Evolutionary conservation across 208 protist species (phyloP).

Genomic region (Trypanosoma lewisi): DNA sequence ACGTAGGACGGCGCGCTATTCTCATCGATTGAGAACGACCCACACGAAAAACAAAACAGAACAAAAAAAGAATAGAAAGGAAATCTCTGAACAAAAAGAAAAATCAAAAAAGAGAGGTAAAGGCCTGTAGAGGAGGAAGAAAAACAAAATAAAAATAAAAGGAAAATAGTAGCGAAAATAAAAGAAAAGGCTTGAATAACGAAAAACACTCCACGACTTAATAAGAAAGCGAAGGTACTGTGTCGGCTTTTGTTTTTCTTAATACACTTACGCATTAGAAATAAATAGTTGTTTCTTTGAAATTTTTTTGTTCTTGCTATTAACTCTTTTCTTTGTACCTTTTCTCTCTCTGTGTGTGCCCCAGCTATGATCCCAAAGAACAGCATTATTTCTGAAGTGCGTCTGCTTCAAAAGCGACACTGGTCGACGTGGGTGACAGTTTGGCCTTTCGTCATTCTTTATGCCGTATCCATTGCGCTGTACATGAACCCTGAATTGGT

Average conservation of each 20-base stretch:
- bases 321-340: background rate
- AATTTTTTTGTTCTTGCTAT: background rate
- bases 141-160: background rate
- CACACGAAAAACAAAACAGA: too few relatives aligned
- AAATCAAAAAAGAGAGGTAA: background rate
- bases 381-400: conserved; percentile 66
- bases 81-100: background rate
- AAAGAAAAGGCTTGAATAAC: background rate
- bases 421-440: conserved; percentile 83
- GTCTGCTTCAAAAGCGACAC: conserved; percentile 52
- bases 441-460: conserved; percentile 83
- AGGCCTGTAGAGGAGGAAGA: background rate
- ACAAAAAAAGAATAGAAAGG: background rate
- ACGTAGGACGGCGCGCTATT: too few relatives aligned
- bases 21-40: too few relatives aligned
- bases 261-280: too few relatives aligned
- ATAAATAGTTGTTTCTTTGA: background rate
- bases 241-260: too few relatives aligned
- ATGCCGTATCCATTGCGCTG: conserved; percentile 47
- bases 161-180: background rate
- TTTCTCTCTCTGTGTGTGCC: background rate
- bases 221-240: background rate
- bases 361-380: conserved; percentile 58
- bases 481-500: conserved; percentile 83
- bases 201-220: background rate